Evolutionary conservation across 331 rosid species (phyloP).

Genomic region (Stylosanthes scabra): DNA sequence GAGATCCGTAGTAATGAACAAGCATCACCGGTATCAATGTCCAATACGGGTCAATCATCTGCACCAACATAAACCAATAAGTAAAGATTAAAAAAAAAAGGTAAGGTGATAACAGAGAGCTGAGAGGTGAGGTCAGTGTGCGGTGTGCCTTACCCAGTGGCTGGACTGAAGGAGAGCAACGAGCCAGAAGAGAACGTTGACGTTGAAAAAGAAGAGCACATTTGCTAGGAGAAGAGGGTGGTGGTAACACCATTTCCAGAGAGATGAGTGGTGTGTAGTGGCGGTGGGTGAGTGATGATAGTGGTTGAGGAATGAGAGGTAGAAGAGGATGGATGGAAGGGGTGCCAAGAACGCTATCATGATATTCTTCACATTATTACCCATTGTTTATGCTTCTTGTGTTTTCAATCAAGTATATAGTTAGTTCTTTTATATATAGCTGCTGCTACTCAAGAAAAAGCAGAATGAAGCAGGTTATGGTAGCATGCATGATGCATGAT

Average conservation of each 20-base stretch:
- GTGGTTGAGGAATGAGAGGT: constrained; percentile 58
- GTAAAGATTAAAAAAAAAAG: neutral
- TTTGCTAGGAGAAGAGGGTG: constrained; percentile 82
- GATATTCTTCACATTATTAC: constrained; percentile 56
- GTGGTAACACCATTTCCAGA: constrained; percentile 68
- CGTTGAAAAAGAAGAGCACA: constrained; percentile 81
- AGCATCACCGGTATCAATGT: constrained; percentile 89
- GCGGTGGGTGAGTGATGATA: constrained; percentile 32
- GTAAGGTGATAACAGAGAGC: neutral
- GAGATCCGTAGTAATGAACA: constrained; percentile 67
- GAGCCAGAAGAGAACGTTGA: constrained; percentile 88
- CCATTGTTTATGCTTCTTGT: constrained; percentile 31
- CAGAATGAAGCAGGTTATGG: too few relatives aligned
- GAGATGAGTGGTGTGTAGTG: constrained; percentile 6
- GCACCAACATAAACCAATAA: constrained; percentile 30
- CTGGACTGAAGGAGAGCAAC: constrained; percentile 63
- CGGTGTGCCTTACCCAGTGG: constrained; percentile 69
- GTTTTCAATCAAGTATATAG: neutral
- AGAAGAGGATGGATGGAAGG: constrained; percentile 81
- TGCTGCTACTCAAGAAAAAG: too few relatives aligned
- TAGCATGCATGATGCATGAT: too few relatives aligned
- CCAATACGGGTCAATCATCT: constrained; percentile 97
- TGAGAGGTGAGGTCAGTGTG: too few relatives aligned
- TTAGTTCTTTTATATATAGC: too few relatives aligned
- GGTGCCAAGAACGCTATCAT: constrained; percentile 68